A percentile compares a stretch with the other conserved stretches of the same genome.
Conservation (phyloP, 2,329 filamentous ascomycete species). For the Ophiostoma triangulosporum region DNA sequence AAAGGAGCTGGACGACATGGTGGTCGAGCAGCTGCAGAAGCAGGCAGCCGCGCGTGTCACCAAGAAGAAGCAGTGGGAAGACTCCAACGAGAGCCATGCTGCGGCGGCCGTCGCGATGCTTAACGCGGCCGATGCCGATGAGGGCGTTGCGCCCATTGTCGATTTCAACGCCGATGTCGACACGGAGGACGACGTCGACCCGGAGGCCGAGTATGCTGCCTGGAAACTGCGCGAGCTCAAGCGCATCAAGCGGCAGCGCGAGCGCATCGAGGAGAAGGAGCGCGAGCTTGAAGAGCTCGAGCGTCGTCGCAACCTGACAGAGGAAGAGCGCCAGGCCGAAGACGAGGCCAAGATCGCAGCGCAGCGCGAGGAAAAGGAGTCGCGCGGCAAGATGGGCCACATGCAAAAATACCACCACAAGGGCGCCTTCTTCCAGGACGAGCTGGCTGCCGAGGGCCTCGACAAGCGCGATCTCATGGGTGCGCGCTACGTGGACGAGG, state of each 20-base stretch:
- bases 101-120: conserved; percentile 30
- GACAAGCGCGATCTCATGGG: conserved; percentile 79
- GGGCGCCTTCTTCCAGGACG: conserved; percentile 86
- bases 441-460: conserved; percentile 60
- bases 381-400: conserved; percentile 68
- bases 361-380: conserved; percentile 68
- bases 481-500: conserved; percentile 67
- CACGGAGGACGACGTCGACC: conserved; percentile 76
- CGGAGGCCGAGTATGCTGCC: conserved; percentile 75
- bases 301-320: conserved; percentile 70
- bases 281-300: conserved; percentile 81
- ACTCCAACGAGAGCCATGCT: conserved; percentile 38
- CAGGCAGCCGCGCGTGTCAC: conserved; percentile 57
- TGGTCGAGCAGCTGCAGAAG: conserved; percentile 80
- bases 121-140: conserved; percentile 61
- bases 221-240: conserved; percentile 90
- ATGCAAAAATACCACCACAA: conserved; percentile 97
- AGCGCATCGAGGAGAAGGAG: conserved; percentile 72
- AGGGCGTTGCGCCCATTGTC: conserved; percentile 45
- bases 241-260: conserved; percentile 74
- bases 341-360: conserved; percentile 64
- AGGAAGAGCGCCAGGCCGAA: conserved; percentile 74
- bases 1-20: conserved; percentile 57
- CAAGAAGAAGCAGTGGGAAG: conserved; percentile 78
- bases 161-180: conserved; percentile 60